Conservation (phyloP, 495 filamentous ascomycete species). For the Penicillium chermesinum region DNA sequence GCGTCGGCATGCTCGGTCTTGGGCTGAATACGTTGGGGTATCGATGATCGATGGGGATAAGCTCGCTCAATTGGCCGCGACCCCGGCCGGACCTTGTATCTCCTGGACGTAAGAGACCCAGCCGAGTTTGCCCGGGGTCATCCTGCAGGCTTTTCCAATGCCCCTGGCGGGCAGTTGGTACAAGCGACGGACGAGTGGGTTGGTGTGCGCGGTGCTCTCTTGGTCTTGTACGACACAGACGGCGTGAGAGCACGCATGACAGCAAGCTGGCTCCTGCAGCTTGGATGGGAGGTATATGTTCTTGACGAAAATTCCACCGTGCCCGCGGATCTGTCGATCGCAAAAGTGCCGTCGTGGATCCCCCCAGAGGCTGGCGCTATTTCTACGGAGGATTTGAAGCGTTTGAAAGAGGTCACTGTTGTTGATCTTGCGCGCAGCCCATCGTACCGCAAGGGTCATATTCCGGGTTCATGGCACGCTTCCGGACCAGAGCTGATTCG, state of each 20-base stretch:
- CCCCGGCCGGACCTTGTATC: conserved; percentile 13
- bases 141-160: conserved; percentile 18
- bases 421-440: conserved; percentile 26
- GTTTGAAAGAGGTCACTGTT: conserved; percentile 7
- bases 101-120: conserved; percentile 24
- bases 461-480: conserved; percentile 22
- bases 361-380: conserved; percentile 1
- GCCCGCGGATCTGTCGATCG: conserved; percentile 1
- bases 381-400: conserved; percentile 4
- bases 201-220: conserved; percentile 20
- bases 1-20: conserved; percentile 11
- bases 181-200: conserved; percentile 27
- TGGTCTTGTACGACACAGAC: conserved; percentile 24
- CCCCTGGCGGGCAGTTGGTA: conserved; percentile 25
- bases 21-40: conserved; percentile 16
- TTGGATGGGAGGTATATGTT: conserved; percentile 26
- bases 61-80: conserved; percentile 8
- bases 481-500: conserved; percentile 22
- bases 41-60: not conserved
- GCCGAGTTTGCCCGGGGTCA: conserved; percentile 18
- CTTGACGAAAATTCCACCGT: conserved; percentile 3
- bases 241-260: conserved; percentile 23
- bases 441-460: conserved; percentile 21
- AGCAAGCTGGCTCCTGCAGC: conserved; percentile 22
- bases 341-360: conserved; percentile 3